Base-by-base conservation (phyloP, 305 asterid genomes). In the Fraxinus angustifolia region DNA sequence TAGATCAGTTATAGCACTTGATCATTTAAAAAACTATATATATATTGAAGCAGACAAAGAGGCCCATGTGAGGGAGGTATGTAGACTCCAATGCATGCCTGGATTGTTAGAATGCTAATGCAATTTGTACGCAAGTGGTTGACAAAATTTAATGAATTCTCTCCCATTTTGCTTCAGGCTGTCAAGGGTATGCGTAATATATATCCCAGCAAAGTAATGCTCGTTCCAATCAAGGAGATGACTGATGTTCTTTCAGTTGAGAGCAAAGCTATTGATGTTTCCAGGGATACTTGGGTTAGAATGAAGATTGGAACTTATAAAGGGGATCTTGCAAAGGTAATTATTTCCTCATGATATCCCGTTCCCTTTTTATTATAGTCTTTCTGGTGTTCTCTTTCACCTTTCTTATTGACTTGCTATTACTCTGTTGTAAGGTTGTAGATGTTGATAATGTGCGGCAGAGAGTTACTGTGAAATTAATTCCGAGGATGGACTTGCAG, bases 161-260 rank as follows among this genome's bases (percentile, higher is more conserved):
- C 40, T 48, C 50, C 33, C 81, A 28, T 83, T 65, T 53, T 77
- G 75, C 79, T 76, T 76, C 87, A 96, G 99, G 98, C 96, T 71
- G 84, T 91, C 80, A 94, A 92, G 91, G 98, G 98, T 56, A 90
- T 96, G 98, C 99, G 98, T 1, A 96, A 89, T 81, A 93, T 96
- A 82, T 94, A 88, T 87, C 77, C 92, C 2, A 78, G 86, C 68
- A 96, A 90, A 83, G 79, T 93, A 83, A 90, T 89, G 93, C 97
- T 92, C 11, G 98, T 96, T 73, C 99, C 99, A 16, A 96, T 96
- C 85, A 94, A 93, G 90, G 99, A 96, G 92, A 96, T 96, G 99
- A 92, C 99, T 12, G 98, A 93, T 88, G 99, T 96, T 82, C 97
- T 94, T 80, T 93, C 98, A 0, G 98, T 96, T 81, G 98, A 94